Percentiles rank a stretch among this genome's conserved stretches.
Conservation (phyloP, 306 rosid genomes). For the Boehmeria nivea region DNA sequence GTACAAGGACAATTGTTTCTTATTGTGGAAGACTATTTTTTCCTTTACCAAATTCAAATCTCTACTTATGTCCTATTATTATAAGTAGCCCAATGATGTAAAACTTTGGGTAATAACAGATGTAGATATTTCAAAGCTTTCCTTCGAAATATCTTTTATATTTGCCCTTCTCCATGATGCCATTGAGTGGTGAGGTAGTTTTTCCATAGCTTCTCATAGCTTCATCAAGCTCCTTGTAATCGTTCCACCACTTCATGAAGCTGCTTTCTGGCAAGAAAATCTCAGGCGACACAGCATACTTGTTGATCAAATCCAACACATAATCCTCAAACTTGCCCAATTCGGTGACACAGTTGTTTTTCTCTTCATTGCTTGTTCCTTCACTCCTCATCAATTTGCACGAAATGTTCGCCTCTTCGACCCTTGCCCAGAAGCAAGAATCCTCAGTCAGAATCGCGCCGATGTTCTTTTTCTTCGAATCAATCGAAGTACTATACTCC, state of each 20-base stretch:
- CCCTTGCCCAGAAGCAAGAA: conserved; percentile 75
- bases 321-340: conserved; percentile 40
- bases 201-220: conserved; percentile 8
- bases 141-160: conserved; percentile 30
- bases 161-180: conserved; percentile 27
- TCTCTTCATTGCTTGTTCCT: background rate
- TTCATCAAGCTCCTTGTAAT: conserved; percentile 15
- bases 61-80: no score
- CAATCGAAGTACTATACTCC: background rate
- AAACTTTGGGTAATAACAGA: no score
- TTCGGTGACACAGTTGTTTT: background rate
- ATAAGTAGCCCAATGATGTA: no score
- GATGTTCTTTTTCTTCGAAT: conserved; percentile 16
- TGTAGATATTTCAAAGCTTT: background rate
- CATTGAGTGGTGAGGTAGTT: conserved; percentile 14
- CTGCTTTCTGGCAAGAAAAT: conserved; percentile 49
- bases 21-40: no score
- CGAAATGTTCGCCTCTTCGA: conserved; percentile 51
- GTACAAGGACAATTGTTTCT: no score
- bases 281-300: conserved; percentile 49
- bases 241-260: conserved; percentile 64
- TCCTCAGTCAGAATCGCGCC: conserved; percentile 39
- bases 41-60: no score
- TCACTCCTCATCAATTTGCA: conserved; percentile 8
- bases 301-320: conserved; percentile 33